Evolutionary conservation across 148 eudicot genomes (phyloP), one percentile per base, ranked within the genome.

Genomic region (Silene latifolia): DNA sequence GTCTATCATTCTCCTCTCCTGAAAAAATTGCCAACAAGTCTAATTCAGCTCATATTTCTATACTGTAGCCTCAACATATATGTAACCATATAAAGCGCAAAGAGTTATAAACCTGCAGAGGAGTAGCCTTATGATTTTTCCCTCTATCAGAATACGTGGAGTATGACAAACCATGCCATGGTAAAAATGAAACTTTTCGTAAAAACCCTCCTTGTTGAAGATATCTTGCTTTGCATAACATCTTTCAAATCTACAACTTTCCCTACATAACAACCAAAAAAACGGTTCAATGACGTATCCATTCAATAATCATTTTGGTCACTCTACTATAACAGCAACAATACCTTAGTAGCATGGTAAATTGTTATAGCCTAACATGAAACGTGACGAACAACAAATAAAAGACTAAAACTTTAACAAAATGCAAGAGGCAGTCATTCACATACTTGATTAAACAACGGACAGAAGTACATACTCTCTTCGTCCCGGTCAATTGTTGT

Each of bases 1-100:
- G 72, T 95, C 98, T 67, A 95, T 84, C 96, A 95, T 92, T 86
- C 84, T 89, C 58, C 93, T 87, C 81, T 95, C 98, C 98, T 95
- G 77, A 58, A 76, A 81, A n/a, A 14, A 23, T 17, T 79, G 20
- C 11, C 5, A 76, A 6, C 17, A 73, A 60, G 54, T 67, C 27
- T 35, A 67, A 25, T 65, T 59, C 12, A 69, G 35, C 27, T 27
- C 71, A 64, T 72, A 67, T 47, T 57, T 61, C 67, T 24, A 74
- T 19, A 39, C 4, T 1, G 14, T 1, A 60, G 48, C 63, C 59
- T 48, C 54, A 51, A 12, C 15, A 54, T 54, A 6, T 15, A 25
- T 21, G 5, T 3, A 68, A 27, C 3, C 6, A 11, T 64, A 64
- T 39, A 35, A 19, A 42, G 24, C n/a, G 10, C 7, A 48, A 27